Evolutionary conservation across 306 rosid species (phyloP), one percentile per base, ranked within the genome.

Genomic region (Vigna mungo): DNA sequence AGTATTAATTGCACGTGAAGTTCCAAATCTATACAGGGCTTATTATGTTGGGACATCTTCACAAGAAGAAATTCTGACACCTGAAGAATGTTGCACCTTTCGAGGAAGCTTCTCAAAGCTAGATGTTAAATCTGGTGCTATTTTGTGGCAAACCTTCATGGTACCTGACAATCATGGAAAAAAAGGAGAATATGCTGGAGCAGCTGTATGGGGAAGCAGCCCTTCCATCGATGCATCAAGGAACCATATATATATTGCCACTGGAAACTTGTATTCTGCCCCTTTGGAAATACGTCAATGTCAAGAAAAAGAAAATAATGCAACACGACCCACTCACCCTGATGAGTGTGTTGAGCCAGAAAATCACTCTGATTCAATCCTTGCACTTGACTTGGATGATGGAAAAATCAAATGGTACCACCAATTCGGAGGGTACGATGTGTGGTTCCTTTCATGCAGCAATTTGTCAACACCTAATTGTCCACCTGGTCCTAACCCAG

Each of bases 391-490:
- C 23, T 34, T 88, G 72, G 78, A 82, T 8, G 17, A 51, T 5
- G 92, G 94, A 0, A 46, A 82, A 4, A 88, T 85, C 52, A 68
- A 68, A 58, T 91, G 94, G 94, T 84, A 80, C 47, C 74, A 48
- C 11, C 88, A 88, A 46, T 49, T 91, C 0, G 97, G 97, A 18
- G 97, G 97, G 0, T 91, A 88, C 49, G 97, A 89, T 16, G 87
- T 91, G 0, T 87, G 87, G 89, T 83, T 86, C 12, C 2, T 13
- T 11, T 88, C 83, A 0, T 89, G 92, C 27, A 52, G 2, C 54
- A 37, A 84, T 36, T 69, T 72, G 23, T 82, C 82, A 23, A 78
- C 78, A 6, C 85, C 90, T 9, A 55, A 75, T 21, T 90, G 93
- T 61, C 96, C 84, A 3, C 79, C 72, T 0, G 89, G 93, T 18